Conservation (phyloP, 2,329 filamentous ascomycete species). For the Colletotrichum endophyticum region DNA sequence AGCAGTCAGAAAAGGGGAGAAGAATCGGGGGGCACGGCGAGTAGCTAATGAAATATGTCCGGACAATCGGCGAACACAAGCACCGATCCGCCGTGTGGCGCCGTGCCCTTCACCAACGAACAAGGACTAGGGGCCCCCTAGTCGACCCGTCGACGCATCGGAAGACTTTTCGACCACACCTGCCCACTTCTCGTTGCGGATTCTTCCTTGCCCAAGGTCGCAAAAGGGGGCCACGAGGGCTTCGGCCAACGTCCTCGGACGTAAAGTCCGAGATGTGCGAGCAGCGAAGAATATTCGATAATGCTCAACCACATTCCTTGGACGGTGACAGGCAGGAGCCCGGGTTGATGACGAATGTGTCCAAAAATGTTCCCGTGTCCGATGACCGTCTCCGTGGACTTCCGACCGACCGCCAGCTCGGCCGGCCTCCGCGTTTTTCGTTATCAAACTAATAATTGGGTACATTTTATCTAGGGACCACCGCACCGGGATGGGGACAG, state of each 20-base stretch:
- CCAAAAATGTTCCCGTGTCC: neutral
- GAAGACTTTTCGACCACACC: neutral
- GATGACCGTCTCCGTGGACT: neutral
- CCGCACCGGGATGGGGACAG: neutral
- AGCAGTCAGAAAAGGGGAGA: neutral
- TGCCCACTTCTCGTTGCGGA: neutral
- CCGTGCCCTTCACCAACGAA: neutral
- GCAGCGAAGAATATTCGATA: neutral
- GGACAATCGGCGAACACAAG: slow-evolving; percentile 1
- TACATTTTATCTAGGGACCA: neutral
- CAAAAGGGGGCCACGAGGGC: neutral
- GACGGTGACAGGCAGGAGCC: neutral
- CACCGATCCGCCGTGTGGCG: slow-evolving; percentile 1
- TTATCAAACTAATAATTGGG: neutral
- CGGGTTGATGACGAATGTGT: neutral
- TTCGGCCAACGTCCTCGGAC: neutral
- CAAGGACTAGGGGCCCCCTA: neutral
- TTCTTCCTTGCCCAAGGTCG: neutral
- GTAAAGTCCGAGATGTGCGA: neutral
- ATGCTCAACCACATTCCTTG: neutral
- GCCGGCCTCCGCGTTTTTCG: neutral
- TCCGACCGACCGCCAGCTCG: neutral
- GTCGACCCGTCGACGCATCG: neutral
- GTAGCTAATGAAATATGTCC: neutral
- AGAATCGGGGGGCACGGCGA: neutral